Evolutionary conservation across 2,329 filamentous ascomycete genomes (phyloP).

Genomic region (Fusarium newnesense): DNA sequence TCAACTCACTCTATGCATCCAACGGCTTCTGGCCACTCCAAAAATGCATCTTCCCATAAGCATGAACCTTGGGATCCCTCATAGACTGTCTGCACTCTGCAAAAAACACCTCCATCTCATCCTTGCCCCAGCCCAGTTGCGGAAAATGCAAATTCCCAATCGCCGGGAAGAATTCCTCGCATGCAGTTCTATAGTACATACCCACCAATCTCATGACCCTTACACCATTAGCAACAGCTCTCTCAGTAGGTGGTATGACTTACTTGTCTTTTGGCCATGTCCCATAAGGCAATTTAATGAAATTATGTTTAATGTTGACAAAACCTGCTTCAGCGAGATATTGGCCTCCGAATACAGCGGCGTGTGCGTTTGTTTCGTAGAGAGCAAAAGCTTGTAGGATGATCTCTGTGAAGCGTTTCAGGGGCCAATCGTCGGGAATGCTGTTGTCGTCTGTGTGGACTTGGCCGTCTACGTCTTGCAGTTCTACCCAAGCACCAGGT

Average conservation of each 20-base stretch:
- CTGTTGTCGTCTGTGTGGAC: slow-evolving; percentile 52
- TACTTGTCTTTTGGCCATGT: slow-evolving; percentile 59
- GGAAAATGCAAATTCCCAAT: slow-evolving; percentile 54
- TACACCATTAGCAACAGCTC: background rate
- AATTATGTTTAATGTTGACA: slow-evolving; percentile 51
- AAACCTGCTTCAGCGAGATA: slow-evolving; percentile 53
- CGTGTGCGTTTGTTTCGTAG: slow-evolving; percentile 52
- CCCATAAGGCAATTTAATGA: slow-evolving; percentile 56
- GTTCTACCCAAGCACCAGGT: slow-evolving; percentile 58
- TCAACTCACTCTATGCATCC: background rate
- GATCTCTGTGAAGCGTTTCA: slow-evolving; percentile 49
- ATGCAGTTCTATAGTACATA: slow-evolving; percentile 54
- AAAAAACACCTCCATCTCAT: slow-evolving; percentile 49
- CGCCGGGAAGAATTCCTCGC: slow-evolving; percentile 55
- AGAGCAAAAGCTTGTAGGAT: slow-evolving; percentile 51
- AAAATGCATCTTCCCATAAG: slow-evolving; percentile 55
- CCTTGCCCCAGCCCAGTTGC: slow-evolving; percentile 50
- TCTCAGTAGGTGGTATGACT: fast-evolving
- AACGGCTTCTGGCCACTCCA: slow-evolving; percentile 55
- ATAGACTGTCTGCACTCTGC: slow-evolving; percentile 45
- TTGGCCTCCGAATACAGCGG: slow-evolving; percentile 50
- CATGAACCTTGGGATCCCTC: slow-evolving; percentile 47
- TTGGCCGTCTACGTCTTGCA: slow-evolving; percentile 57
- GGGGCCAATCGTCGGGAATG: slow-evolving; percentile 47
- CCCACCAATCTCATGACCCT: slow-evolving; percentile 53